These are phyloP conservation scores for Rhizopogon roseolus DNA, from an alignment of 768 basidiomycete species.

Conservation along the genomic window DNA sequence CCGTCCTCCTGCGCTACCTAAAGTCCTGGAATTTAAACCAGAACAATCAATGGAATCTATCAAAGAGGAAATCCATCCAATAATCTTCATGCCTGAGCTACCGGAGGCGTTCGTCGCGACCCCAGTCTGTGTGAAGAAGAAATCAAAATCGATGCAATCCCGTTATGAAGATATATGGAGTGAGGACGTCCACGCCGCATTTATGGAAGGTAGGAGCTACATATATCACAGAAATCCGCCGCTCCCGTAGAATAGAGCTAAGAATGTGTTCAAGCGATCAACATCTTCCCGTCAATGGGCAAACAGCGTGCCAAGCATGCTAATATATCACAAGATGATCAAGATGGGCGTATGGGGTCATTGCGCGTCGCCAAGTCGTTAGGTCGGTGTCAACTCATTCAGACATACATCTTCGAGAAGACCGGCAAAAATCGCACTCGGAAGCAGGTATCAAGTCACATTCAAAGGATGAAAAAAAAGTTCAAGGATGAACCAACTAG, in stretches of 20 bases:
- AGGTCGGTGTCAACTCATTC: slow-evolving; percentile 35
- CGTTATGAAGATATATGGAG: slow-evolving; percentile 31
- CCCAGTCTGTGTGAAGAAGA: neutral
- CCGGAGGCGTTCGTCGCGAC: neutral
- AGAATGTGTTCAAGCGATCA: slow-evolving; percentile 17
- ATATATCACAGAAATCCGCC: neutral
- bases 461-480: slow-evolving; percentile 32
- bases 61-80: slow-evolving; percentile 12
- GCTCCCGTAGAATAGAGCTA: neutral
- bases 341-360: slow-evolving; percentile 5
- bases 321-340: slow-evolving; percentile 14
- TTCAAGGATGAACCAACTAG: slow-evolving; percentile 26
- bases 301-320: slow-evolving; percentile 31
- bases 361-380: slow-evolving; percentile 22
- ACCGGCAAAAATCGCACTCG: slow-evolving; percentile 33
- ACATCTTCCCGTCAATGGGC: slow-evolving; percentile 30
- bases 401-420: slow-evolving; percentile 28
- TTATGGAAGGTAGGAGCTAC: slow-evolving; percentile 29
- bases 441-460: slow-evolving; percentile 36
- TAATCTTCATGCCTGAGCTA: slow-evolving; percentile 2
- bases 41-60: slow-evolving; percentile 14
- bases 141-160: slow-evolving; percentile 21
- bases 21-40: neutral
- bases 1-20: slow-evolving; percentile 9
- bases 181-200: slow-evolving; percentile 29